Base-by-base conservation (phyloP, 208 protist species). In the Porcisia hertigi region DNA sequence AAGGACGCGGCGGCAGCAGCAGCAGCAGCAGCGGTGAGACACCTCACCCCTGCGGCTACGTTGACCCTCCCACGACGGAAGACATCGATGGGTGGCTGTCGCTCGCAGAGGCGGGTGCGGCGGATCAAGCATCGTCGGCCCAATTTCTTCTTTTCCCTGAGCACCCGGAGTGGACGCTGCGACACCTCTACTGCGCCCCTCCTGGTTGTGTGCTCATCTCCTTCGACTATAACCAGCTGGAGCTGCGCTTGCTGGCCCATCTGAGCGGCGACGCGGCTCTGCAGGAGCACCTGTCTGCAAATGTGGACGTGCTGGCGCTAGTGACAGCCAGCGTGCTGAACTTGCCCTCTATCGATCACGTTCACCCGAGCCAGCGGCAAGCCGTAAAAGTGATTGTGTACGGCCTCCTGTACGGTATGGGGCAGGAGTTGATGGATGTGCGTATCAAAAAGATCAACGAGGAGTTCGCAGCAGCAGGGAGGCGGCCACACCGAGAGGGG, bases 331-430 rank as follows among this genome's bases (percentile, higher is more conserved):
- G 66, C 9, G 60, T 97, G n/a, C 76, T 90, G 45, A 63, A 62
- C 30, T 60, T 86, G 45, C 52, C 76, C 2, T 62, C 66, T 5
- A 57, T 55, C 11, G 77, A 73, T 1, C 64, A 80, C 14, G 88
- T 94, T n/a, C 69, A 71, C 45, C 75, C 80, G 41, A 62, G 75
- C 57, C 74, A 91, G 71, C 89, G 93, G 8, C 84, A 89, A 63
- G 79, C 86, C 0, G 74, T 88, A 2, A 98, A 98, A 78, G 80
- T 91, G 36, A 81, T 98, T n/a, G 89, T 96, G 20, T 98, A 96
- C 73, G 95, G 95, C 14, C 75, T 97, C 4, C 60, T 98, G 3
- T 98, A 98, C 80, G 93, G 92, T 53, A 97, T 96, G 93, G 94
- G 93, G 8, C 79, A 77, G 8, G 79, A 86, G n/a, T 43, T 69